Base-by-base conservation (phyloP, 1,139 yeast genomes). In the Lodderomyces metapsilosis region DNA sequence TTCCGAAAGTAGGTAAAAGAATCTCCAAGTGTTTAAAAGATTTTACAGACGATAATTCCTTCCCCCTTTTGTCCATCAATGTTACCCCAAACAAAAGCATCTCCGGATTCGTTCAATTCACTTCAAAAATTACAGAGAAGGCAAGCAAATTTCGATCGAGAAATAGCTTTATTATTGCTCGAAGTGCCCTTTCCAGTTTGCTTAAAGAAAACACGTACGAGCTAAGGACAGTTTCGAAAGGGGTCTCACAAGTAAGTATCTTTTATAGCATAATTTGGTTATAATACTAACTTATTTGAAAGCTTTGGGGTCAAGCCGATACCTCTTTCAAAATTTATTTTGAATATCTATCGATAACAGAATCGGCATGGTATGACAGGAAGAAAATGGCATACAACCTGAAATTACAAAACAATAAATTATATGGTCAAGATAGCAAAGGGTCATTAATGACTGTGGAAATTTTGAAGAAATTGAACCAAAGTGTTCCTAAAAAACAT, bases 251-350 rank as follows among this genome's bases (percentile, higher is more conserved):
- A n/a, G 61, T 57, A 56, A 24, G 61, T 54, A 41, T 17, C 12
- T 18, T 2, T 31, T 6, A 12, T n/a, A 34, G 18, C n/a, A 24
- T 21, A 20, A 15, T 17, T 11, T 6, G 5, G 15, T 17, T 8
- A 30, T 2, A 25, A 6, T 7, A 24, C 11, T 16, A 38, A 50
- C 50, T n/a, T 48, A 49, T 45, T 47, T 10, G 5, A 24, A 22
- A 58, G 63, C 43, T 54, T 6, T 59, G 64, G 64, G 52, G 49
- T 34, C 43, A 34, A 9, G 44, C 52, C n/a, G 42, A 43, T 21
- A 31, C 35, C 5, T 36, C 43, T 2, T 49, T 56, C 22, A 52
- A 54, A 23, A 40, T 38, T 10, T 59, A 59, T 38, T 59, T 50
- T 40, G 52, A 48, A 25, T 58, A 56, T 38, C 43, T 59, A 20